A percentile compares a stretch with the other conserved stretches of the same genome.
Evolutionary conservation across 441 rosid genomes (phyloP).

Genomic region (Arabidopsis hybrid): DNA sequence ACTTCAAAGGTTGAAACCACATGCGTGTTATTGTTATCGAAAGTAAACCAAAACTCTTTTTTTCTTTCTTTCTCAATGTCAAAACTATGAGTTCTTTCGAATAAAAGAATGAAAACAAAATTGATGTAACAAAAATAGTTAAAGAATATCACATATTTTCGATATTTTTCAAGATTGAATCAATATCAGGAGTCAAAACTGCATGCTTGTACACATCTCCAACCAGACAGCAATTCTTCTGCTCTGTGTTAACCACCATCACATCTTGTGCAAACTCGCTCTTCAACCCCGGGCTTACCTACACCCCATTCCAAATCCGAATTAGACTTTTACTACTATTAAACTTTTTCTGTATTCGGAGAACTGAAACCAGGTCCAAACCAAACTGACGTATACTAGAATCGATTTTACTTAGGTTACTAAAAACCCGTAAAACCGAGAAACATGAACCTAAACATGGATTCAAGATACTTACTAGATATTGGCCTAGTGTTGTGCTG

Average conservation of each 20-base stretch:
- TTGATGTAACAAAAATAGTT: not conserved
- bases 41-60: not conserved
- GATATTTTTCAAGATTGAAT: constrained; percentile 56
- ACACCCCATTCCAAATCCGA: constrained; percentile 25
- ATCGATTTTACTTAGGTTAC: not conserved
- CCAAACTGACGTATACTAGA: not conserved
- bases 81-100: constrained; percentile 18
- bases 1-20: not conserved
- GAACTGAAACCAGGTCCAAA: not conserved
- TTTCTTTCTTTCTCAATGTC: constrained; percentile 25
- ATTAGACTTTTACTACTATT: not conserved
- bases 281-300: constrained; percentile 74
- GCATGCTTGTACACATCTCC: constrained; percentile 79
- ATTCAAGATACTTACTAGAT: not conserved
- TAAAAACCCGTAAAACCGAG: not conserved
- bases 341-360: not conserved
- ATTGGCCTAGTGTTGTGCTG: not conserved
- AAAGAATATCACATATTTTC: constrained; percentile 42
- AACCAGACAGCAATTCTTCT: constrained; percentile 60
- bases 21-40: not conserved
- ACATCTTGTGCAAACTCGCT: constrained; percentile 75
- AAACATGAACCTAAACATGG: constrained; percentile 4
- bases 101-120: constrained; percentile 34
- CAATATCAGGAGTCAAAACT: constrained; percentile 68
- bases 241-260: constrained; percentile 55